Evolutionary conservation across 345 rosid genomes (phyloP).

Genomic region (Salix exigua): DNA sequence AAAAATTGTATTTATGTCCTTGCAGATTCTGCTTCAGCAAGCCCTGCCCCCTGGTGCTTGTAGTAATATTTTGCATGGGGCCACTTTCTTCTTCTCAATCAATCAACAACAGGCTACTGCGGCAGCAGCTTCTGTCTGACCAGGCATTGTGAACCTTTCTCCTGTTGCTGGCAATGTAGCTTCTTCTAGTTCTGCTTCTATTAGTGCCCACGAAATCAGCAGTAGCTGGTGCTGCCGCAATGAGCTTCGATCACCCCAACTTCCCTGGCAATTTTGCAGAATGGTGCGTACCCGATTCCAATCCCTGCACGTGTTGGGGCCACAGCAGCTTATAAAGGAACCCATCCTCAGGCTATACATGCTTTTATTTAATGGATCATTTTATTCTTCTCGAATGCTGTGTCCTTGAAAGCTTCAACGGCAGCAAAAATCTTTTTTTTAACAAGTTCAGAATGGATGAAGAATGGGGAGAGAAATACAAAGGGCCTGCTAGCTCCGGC

Average conservation of each 20-base stretch:
- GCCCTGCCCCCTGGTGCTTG: slow-evolving; percentile 76
- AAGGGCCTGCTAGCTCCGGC: too few species aligned
- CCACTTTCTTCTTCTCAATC: slow-evolving; percentile 81
- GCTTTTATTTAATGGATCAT: slow-evolving; percentile 76
- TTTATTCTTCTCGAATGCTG: slow-evolving; percentile 87
- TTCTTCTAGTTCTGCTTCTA: slow-evolving; percentile 43
- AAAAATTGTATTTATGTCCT: not conserved
- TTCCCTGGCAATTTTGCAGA: slow-evolving; percentile 84
- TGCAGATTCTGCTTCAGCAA: slow-evolving; percentile 75
- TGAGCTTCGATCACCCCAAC: slow-evolving; percentile 80
- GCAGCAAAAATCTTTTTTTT: slow-evolving; percentile 45
- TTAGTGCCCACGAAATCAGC: slow-evolving; percentile 52
- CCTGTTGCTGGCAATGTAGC: slow-evolving; percentile 38
- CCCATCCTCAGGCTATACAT: slow-evolving; percentile 65
- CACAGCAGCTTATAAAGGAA: slow-evolving; percentile 60
- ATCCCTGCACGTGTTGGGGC: slow-evolving; percentile 82
- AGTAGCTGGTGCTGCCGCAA: slow-evolving; percentile 52
- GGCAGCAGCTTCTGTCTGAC: slow-evolving; percentile 53
- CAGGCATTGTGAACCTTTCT: slow-evolving; percentile 61
- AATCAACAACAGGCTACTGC: slow-evolving; percentile 80
- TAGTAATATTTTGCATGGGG: slow-evolving; percentile 66
- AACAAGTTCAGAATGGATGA: too few species aligned
- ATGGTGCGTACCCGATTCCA: slow-evolving; percentile 67
- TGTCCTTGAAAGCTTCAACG: slow-evolving; percentile 71
- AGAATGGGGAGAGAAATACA: too few species aligned